These are phyloP conservation scores for Ascosphaera acerosa DNA, from an alignment of 2,329 filamentous ascomycete species.

Conservation along the genomic window DNA sequence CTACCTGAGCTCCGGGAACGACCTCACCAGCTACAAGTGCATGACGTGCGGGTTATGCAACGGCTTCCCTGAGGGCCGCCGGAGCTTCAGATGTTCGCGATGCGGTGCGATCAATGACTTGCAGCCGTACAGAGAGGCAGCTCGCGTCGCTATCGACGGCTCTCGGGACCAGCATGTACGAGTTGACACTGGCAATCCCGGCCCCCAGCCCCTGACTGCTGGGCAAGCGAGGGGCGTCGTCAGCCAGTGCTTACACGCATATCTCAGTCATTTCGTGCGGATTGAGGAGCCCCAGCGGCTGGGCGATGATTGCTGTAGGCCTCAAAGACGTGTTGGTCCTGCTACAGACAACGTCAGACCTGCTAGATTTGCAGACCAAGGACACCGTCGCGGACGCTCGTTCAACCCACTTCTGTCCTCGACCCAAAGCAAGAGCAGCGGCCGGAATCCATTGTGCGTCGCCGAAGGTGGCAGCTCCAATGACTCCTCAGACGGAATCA, in stretches of 20 bases:
- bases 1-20: no score
- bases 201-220: constrained; percentile 29
- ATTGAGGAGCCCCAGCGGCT: constrained; percentile 5
- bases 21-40: constrained; percentile 27
- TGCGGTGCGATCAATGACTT: constrained; percentile 72
- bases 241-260: constrained; percentile 26
- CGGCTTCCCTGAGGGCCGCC: constrained; percentile 48
- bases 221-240: constrained; percentile 34
- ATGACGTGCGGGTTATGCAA: constrained; percentile 68
- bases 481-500: no score
- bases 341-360: constrained; percentile 4
- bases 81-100: constrained; percentile 56
- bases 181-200: no score
- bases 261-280: constrained; percentile 20
- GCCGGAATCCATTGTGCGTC: not conserved
- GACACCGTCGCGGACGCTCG: not conserved
- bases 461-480: not conserved
- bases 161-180: no score
- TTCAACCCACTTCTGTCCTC: constrained; percentile 1
- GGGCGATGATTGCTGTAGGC: constrained; percentile 6
- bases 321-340: constrained; percentile 6
- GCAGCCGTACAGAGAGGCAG: constrained; percentile 17
- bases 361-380: not conserved
- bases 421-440: not conserved
- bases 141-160: no score